Percentiles rank a stretch among this genome's conserved stretches.
phyloP scores from a whole-genome alignment of 345 rosid species.

The Xanthoceras sorbifolium region DNA sequence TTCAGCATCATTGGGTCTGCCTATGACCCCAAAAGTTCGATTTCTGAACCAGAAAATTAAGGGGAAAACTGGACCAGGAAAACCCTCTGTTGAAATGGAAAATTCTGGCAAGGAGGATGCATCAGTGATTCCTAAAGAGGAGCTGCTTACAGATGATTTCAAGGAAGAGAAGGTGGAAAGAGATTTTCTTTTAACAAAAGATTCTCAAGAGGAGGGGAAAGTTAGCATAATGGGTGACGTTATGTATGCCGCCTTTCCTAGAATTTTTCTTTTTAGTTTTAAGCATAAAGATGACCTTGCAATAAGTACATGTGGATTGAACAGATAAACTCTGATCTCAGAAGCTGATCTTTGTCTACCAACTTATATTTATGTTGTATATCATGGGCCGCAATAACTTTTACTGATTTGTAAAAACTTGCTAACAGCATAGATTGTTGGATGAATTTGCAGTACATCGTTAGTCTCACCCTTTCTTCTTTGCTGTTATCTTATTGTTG shows the following conservation, averaged over 20 bases:
- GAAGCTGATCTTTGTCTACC: neutral
- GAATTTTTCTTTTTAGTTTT: neutral
- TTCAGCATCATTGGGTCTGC: conserved; percentile 91
- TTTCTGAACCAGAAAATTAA: conserved; percentile 56
- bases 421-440: neutral
- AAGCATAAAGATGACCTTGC: conserved; percentile 1
- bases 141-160: conserved; percentile 38
- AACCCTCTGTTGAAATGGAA: conserved; percentile 39
- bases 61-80: conserved; percentile 36
- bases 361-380: neutral
- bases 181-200: conserved; percentile 40
- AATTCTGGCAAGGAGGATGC: conserved; percentile 28
- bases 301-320: neutral
- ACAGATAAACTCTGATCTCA: neutral
- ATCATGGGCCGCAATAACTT: neutral
- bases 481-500: conserved; percentile 2
- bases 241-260: conserved; percentile 45
- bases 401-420: neutral
- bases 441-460: neutral
- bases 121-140: conserved; percentile 29
- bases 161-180: conserved; percentile 40
- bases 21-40: conserved; percentile 77
- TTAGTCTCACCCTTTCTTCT: neutral
- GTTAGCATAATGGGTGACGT: conserved; percentile 34
- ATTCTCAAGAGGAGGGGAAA: conserved; percentile 37